phyloP scores from a whole-genome alignment of 2,329 filamentous ascomycete genomes.

The Periconia digitata region DNA sequence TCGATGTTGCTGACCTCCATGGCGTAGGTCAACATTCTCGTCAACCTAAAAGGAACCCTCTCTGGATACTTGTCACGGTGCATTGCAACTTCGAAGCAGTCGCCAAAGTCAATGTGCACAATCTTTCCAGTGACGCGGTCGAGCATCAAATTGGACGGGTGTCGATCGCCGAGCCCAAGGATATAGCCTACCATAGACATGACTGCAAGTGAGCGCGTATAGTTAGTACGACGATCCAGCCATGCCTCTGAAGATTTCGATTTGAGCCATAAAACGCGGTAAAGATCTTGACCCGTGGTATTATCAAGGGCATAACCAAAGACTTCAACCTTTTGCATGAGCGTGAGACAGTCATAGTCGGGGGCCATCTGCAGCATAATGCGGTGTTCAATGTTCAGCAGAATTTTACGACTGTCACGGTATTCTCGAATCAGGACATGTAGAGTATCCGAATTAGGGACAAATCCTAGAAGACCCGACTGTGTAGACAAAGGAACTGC shows the following conservation, averaged over 20 bases:
- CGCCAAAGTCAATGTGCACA: constrained; percentile 97
- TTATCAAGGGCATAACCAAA: constrained; percentile 99
- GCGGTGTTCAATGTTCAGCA: constrained; percentile 98
- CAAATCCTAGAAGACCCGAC: constrained; percentile 93
- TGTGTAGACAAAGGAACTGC: constrained; percentile 97
- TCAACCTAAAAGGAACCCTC: constrained; percentile 94
- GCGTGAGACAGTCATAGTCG: constrained; percentile 95
- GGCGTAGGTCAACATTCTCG: constrained; percentile 97
- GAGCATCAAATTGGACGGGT: constrained; percentile 97
- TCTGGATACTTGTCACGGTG: constrained; percentile 99
- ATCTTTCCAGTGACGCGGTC: constrained; percentile 96
- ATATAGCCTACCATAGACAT: constrained; percentile 99
- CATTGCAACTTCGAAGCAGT: constrained; percentile 99
- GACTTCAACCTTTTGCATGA: constrained; percentile 99
- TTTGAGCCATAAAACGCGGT: constrained; percentile 97
- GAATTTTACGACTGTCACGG: constrained; percentile 91
- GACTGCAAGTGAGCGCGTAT: constrained; percentile 92
- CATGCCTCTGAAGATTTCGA: constrained; percentile 97
- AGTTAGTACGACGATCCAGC: constrained; percentile 97
- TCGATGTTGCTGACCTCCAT: constrained; percentile 99
- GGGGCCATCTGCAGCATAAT: constrained; percentile 99
- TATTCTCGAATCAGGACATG: constrained; percentile 98
- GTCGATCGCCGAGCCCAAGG: constrained; percentile 90
- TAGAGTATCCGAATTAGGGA: constrained; percentile 94
- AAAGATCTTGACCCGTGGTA: constrained; percentile 96